Percentiles rank a stretch among this genome's conserved stretches.
These are phyloP conservation scores for Pilaira anomala DNA, from an alignment of 192 early-diverging fungal species.

Conservation along the genomic window DNA sequence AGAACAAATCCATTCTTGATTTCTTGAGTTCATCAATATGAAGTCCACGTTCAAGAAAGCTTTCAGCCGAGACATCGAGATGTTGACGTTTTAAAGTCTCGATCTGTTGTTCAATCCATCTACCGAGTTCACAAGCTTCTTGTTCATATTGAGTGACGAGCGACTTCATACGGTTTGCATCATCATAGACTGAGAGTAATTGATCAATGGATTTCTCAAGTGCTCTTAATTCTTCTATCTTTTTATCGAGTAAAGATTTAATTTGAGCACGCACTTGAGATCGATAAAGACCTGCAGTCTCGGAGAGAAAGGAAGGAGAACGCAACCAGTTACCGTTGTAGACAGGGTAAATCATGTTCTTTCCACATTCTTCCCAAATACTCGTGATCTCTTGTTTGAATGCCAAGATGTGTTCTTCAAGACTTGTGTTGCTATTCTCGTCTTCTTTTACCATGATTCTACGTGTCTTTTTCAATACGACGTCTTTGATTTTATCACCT, in stretches of 20 bases:
- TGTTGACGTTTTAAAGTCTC: slow-evolving; percentile 15
- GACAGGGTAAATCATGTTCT: slow-evolving; percentile 16
- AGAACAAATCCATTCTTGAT: not conserved
- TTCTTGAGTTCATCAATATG: not conserved
- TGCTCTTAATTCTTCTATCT: slow-evolving; percentile 6
- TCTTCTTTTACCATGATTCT: slow-evolving; percentile 28
- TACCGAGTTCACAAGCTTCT: slow-evolving; percentile 11
- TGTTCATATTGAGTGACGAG: slow-evolving; percentile 15
- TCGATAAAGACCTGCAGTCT: slow-evolving; percentile 3
- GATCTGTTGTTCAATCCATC: slow-evolving; percentile 27
- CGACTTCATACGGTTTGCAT: slow-evolving; percentile 3
- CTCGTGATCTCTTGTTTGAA: slow-evolving; percentile 16
- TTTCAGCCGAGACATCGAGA: slow-evolving; percentile 26
- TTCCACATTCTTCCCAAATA: slow-evolving; percentile 24
- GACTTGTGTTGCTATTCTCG: not conserved
- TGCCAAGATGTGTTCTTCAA: slow-evolving; percentile 10
- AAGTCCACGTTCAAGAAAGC: not conserved
- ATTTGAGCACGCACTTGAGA: slow-evolving; percentile 15
- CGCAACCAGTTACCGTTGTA: slow-evolving; percentile 9
- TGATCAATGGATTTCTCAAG: slow-evolving; percentile 14
- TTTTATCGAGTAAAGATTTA: slow-evolving; percentile 7
- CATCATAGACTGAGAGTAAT: slow-evolving; percentile 2
- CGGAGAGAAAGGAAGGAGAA: not conserved
- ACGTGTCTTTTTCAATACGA: slow-evolving; percentile 21
- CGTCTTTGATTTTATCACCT: slow-evolving; percentile 31